A percentile compares a stretch with the other conserved stretches of the same genome.
Evolutionary conservation across 2,329 filamentous ascomycete species (phyloP).

Genomic region (Pseudocercospora cruenta): DNA sequence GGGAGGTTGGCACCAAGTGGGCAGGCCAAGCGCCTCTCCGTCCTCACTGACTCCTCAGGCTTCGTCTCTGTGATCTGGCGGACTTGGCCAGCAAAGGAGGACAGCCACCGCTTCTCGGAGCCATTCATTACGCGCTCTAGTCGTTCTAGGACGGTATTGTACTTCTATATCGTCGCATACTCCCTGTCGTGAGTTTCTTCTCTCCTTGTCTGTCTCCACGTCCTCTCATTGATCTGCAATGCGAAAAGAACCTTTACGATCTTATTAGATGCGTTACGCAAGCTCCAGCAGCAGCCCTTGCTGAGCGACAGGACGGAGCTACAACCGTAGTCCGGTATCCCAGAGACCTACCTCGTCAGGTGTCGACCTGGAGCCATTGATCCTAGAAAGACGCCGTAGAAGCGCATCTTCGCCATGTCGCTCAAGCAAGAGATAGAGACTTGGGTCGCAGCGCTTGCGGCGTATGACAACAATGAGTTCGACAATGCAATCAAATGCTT

Average conservation of each 20-base stretch:
- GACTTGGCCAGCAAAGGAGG: slow-evolving; percentile 11
- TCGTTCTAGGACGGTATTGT: slow-evolving; percentile 10
- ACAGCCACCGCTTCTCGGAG: slow-evolving; percentile 24
- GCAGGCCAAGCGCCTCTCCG: slow-evolving; percentile 6
- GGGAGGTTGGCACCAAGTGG: slow-evolving; percentile 5
- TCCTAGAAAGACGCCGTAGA: not conserved
- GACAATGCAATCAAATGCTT: slow-evolving; percentile 85
- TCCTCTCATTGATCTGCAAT: slow-evolving; percentile 27
- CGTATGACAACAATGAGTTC: slow-evolving; percentile 97
- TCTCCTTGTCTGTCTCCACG: slow-evolving; percentile 10
- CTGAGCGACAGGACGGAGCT: slow-evolving; percentile 23
- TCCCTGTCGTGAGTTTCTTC: slow-evolving; percentile 24
- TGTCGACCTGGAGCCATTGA: not conserved
- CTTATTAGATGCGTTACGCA: slow-evolving; percentile 19
- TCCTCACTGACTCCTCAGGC: not conserved
- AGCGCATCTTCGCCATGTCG: slow-evolving; percentile 45
- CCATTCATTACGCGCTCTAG: slow-evolving; percentile 34
- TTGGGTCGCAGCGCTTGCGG: slow-evolving; percentile 87
- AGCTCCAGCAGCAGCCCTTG: slow-evolving; percentile 14
- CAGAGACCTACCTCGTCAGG: not conserved
- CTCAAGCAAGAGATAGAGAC: slow-evolving; percentile 89
- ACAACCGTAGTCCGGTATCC: slow-evolving; percentile 7
- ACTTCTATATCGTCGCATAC: slow-evolving; percentile 21
- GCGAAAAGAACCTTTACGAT: slow-evolving; percentile 16
- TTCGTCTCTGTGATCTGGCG: slow-evolving; percentile 15